Evolutionary conservation across 805 yeast genomes (phyloP).

Genomic region (Pichia cabralensis): DNA sequence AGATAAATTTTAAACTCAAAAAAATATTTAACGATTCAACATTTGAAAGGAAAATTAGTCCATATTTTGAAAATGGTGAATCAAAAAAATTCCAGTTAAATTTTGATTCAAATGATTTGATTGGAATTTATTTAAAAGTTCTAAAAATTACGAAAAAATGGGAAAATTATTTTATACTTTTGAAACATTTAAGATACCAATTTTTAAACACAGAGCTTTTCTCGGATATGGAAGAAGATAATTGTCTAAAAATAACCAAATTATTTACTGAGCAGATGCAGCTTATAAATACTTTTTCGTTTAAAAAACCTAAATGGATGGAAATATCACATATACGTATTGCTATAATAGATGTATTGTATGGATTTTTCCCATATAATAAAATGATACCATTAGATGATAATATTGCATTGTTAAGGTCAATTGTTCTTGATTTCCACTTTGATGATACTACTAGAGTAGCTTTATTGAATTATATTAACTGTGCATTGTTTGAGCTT

Average conservation of each 20-base stretch:
- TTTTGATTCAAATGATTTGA: constrained; percentile 38
- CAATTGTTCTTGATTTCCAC: constrained; percentile 50
- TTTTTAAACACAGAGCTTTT: constrained; percentile 49
- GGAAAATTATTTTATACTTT: constrained; percentile 59
- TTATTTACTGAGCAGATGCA: constrained; percentile 49
- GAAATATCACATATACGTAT: constrained; percentile 57
- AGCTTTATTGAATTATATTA: constrained; percentile 67
- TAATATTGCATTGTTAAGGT: constrained; percentile 52
- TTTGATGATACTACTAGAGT: constrained; percentile 75
- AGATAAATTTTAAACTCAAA: background rate
- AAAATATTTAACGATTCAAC: constrained; percentile 20
- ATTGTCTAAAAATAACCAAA: constrained; percentile 31
- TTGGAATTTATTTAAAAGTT: constrained; percentile 38
- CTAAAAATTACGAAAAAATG: constrained; percentile 48
- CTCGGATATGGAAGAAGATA: constrained; percentile 28
- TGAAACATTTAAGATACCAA: constrained; percentile 66
- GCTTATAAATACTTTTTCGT: constrained; percentile 35
- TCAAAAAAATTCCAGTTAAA: constrained; percentile 36
- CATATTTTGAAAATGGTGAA: constrained; percentile 12
- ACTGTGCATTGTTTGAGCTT: constrained; percentile 71
- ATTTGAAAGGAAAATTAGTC: constrained; percentile 11
- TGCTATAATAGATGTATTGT: constrained; percentile 50
- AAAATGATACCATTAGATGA: constrained; percentile 42
- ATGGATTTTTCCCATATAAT: constrained; percentile 55
- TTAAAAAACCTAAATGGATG: constrained; percentile 29